Evolutionary conservation across 805 yeast species (phyloP).

Genomic region (Saturnispora silvae): DNA sequence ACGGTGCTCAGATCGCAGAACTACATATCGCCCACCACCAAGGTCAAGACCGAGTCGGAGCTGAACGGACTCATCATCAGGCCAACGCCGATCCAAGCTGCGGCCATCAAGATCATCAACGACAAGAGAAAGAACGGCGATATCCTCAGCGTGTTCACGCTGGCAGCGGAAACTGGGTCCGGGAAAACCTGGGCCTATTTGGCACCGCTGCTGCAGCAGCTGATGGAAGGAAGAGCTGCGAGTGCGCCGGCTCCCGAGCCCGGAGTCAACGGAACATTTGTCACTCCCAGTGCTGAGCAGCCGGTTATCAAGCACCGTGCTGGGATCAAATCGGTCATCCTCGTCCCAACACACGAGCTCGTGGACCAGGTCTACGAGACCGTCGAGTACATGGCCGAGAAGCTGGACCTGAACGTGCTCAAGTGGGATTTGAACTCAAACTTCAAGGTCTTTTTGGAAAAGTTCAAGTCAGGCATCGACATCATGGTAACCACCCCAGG

Average conservation of each 20-base stretch:
- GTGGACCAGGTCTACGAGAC: slow-evolving; percentile 65
- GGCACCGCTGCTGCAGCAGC: slow-evolving; percentile 59
- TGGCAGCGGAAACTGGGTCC: slow-evolving; percentile 96
- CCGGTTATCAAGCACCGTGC: slow-evolving; percentile 24
- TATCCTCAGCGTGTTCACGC: slow-evolving; percentile 50
- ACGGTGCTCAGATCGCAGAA: slow-evolving; percentile 32
- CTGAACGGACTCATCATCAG: slow-evolving; percentile 30
- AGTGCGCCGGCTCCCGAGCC: too few species aligned
- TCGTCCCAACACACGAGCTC: slow-evolving; percentile 84
- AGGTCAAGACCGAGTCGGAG: slow-evolving; percentile 25
- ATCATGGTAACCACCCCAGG: slow-evolving; percentile 81
- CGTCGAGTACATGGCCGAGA: slow-evolving; percentile 23
- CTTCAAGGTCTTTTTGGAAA: slow-evolving; percentile 40
- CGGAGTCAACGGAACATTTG: slow-evolving; percentile 14
- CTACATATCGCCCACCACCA: slow-evolving; percentile 19
- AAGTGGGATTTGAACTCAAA: slow-evolving; percentile 58
- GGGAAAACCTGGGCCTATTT: slow-evolving; percentile 94
- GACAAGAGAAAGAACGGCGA: slow-evolving; percentile 27
- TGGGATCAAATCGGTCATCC: slow-evolving; percentile 56
- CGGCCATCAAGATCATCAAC: slow-evolving; percentile 53
- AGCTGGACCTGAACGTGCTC: slow-evolving; percentile 34
- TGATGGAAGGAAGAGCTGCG: slow-evolving; percentile 56
- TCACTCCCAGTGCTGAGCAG: slow-evolving; percentile 15
- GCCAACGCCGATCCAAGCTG: slow-evolving; percentile 77
- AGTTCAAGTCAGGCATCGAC: slow-evolving; percentile 50